Base-by-base conservation (phyloP, 257 asterid genomes). In the Primulina huaijiensis region DNA sequence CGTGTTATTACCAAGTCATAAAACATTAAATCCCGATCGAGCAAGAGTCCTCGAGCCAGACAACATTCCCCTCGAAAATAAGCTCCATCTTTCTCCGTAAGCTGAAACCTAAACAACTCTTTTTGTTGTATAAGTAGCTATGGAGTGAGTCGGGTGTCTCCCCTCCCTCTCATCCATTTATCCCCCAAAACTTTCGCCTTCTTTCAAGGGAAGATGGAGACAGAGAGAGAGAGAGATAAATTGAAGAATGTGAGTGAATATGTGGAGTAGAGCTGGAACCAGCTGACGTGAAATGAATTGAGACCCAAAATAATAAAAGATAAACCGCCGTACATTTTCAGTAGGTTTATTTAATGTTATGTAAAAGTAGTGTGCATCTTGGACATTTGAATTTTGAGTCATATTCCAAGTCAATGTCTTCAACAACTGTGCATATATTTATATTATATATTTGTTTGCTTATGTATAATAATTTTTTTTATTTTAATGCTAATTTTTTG, bases 181-280 rank as follows among this genome's bases (percentile, higher is more conserved):
- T 73, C 85, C 85, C 90, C 88, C 85, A 85, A 79, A 74, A 81
- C 77, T 79, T 75, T 56, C 86, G 90, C 86, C 88, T 79, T 53
- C 72, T 80, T 83, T 83, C 70, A 67, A 76, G 89, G 85, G 83
- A 46, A 37, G 66, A 69, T 23, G 60, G 67, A 57, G 68, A 70
- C 12, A 17, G 75, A 61, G 69, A 62, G 34, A 17, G 33, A 58
- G 67, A 46, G 75, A 50, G 70, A 57, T 60, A 67, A 63, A 59
- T 52, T 75, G 69, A 73, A 67, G 70, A 55, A 68, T 14, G n/a
- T 14, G 53, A 9, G 8, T 35, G 2, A 4, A 2, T 1, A 0
- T 8, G 50, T 38, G 12, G 50, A 38, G 3, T 38, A 0, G 14
- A 11, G n/a, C 35, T 33, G 35, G 35, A 33, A 33, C 35, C n/a